These are phyloP conservation scores for Fusarium sp. DNA, from an alignment of 2,329 filamentous ascomycete genomes.

Conservation along the genomic window DNA sequence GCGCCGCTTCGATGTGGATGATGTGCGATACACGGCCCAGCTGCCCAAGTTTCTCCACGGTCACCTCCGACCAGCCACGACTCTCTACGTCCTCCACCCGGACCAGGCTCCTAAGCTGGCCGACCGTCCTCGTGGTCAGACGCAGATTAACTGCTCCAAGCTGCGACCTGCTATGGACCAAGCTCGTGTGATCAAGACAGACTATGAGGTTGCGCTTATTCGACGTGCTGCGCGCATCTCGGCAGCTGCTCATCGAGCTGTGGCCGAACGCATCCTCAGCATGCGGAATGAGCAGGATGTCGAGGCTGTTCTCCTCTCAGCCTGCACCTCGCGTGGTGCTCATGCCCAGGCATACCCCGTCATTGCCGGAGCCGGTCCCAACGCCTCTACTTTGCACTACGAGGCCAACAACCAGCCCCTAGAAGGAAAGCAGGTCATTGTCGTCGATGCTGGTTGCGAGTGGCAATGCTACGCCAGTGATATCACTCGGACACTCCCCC, in stretches of 20 bases:
- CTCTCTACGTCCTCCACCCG: constrained; percentile 61
- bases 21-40: constrained; percentile 71
- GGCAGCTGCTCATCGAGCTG: constrained; percentile 78
- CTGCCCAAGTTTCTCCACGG: constrained; percentile 60
- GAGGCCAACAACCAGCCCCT: constrained; percentile 81
- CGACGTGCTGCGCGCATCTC: constrained; percentile 85
- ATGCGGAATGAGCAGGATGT: constrained; percentile 85
- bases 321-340: constrained; percentile 79
- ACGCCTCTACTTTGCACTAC: constrained; percentile 90
- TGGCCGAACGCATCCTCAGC: constrained; percentile 72
- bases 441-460: constrained; percentile 90
- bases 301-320: constrained; percentile 80
- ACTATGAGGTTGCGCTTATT: constrained; percentile 87
- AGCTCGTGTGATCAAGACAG: constrained; percentile 84
- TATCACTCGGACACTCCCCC: constrained; percentile 88
- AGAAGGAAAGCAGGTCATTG: constrained; percentile 76
- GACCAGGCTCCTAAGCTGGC: constrained; percentile 54
- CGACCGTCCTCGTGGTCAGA: constrained; percentile 53
- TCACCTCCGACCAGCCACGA: constrained; percentile 56
- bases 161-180: constrained; percentile 82
- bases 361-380: constrained; percentile 88
- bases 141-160: constrained; percentile 60
- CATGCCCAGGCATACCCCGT: constrained; percentile 86
- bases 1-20: constrained; percentile 75
- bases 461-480: constrained; percentile 89